A percentile compares a stretch with the other conserved stretches of the same genome.
These are phyloP conservation scores for Psilocybe sp. DNA, from an alignment of 768 basidiomycete genomes.

Conservation along the genomic window DNA sequence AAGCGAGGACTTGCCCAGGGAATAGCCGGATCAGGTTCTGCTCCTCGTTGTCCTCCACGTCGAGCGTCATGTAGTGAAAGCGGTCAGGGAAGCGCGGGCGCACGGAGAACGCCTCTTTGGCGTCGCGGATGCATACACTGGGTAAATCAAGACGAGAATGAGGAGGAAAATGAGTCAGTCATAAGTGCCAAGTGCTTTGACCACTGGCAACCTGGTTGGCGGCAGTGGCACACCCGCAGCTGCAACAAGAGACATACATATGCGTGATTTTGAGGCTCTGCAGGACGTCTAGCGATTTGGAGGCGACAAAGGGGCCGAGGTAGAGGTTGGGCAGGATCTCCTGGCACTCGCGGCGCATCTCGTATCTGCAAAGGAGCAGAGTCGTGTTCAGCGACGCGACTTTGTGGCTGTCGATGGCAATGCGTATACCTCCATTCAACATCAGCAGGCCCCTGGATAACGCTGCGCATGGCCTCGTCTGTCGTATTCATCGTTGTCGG, in stretches of 20 bases:
- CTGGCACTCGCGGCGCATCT: slow-evolving; percentile 95
- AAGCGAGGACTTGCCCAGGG: slow-evolving; percentile 55
- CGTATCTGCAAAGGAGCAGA: slow-evolving; percentile 54
- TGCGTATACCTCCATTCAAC: slow-evolving; percentile 77
- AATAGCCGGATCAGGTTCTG: slow-evolving; percentile 92
- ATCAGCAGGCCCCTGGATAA: slow-evolving; percentile 78
- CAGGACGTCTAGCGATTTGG: slow-evolving; percentile 76
- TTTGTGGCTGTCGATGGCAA: background rate
- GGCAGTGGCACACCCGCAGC: slow-evolving; percentile 10
- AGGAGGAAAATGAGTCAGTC: slow-evolving; percentile 13
- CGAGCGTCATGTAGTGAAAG: slow-evolving; percentile 76
- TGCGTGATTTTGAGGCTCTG: slow-evolving; percentile 71
- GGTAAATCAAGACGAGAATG: background rate
- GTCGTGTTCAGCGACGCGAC: slow-evolving; percentile 5
- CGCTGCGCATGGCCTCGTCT: slow-evolving; percentile 47
- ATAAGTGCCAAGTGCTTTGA: no score
- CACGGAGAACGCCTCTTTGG: slow-evolving; percentile 88
- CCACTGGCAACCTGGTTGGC: slow-evolving; percentile 3
- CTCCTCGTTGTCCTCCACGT: slow-evolving; percentile 91
- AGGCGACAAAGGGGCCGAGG: slow-evolving; percentile 86
- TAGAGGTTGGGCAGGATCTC: slow-evolving; percentile 82
- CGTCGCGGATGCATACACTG: slow-evolving; percentile 87
- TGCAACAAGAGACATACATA: slow-evolving; percentile 46
- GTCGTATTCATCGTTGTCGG: slow-evolving; percentile 20
- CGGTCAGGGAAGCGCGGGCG: slow-evolving; percentile 78